These are phyloP conservation scores for Termitomyces sp. DNA, from an alignment of 768 basidiomycete genomes.

Conservation along the genomic window DNA sequence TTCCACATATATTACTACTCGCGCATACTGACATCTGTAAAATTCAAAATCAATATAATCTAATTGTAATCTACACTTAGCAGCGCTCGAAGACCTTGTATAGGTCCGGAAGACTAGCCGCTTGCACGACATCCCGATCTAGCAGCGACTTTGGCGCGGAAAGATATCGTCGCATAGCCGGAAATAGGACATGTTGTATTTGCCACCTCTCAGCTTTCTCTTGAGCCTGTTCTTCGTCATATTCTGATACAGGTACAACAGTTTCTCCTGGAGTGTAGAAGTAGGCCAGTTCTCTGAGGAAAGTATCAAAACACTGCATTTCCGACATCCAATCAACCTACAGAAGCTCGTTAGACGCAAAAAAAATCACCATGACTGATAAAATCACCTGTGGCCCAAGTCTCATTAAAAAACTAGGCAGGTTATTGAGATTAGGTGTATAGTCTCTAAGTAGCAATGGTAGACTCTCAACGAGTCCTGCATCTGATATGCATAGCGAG, in stretches of 20 bases:
- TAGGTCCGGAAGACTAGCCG: slow-evolving; percentile 86
- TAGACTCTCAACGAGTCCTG: slow-evolving; percentile 67
- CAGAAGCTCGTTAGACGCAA: neutral
- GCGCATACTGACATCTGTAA: slow-evolving; percentile 15
- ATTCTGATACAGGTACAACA: slow-evolving; percentile 10
- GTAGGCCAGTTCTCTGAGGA: slow-evolving; percentile 85
- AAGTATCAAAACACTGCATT: slow-evolving; percentile 76
- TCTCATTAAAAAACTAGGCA: slow-evolving; percentile 87
- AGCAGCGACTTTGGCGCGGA: slow-evolving; percentile 59
- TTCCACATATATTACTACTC: neutral
- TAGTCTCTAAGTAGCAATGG: slow-evolving; percentile 85
- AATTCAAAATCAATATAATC: slow-evolving; percentile 6
- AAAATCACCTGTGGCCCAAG: slow-evolving; percentile 81
- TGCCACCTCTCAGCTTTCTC: slow-evolving; percentile 75
- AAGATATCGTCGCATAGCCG: slow-evolving; percentile 76
- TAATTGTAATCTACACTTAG: slow-evolving; percentile 28
- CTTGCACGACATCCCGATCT: slow-evolving; percentile 75
- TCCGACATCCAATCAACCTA: slow-evolving; percentile 91
- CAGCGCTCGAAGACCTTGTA: slow-evolving; percentile 96
- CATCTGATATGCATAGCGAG: slow-evolving; percentile 60
- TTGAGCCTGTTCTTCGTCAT: slow-evolving; percentile 31
- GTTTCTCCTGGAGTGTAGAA: slow-evolving; percentile 77
- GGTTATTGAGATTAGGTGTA: slow-evolving; percentile 84
- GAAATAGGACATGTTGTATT: slow-evolving; percentile 88
- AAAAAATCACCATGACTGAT: neutral